These are phyloP conservation scores for Exophiala mesophila DNA, from an alignment of 2,329 filamentous ascomycete species.

Conservation along the genomic window DNA sequence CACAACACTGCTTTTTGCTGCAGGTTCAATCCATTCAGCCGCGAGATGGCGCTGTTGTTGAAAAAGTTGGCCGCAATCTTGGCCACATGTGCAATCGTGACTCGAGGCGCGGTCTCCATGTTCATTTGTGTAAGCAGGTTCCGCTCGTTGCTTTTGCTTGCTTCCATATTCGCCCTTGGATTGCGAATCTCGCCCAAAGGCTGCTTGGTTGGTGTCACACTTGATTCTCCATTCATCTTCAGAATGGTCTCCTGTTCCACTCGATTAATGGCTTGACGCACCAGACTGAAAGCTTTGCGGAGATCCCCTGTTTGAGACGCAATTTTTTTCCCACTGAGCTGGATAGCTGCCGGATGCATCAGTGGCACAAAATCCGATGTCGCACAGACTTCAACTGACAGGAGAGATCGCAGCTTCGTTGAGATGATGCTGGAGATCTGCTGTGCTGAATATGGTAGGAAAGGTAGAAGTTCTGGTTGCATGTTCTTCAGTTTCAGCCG, in stretches of 20 bases:
- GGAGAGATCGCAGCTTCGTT: slow-evolving; percentile 70
- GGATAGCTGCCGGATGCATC: slow-evolving; percentile 87
- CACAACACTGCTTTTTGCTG: slow-evolving; percentile 96
- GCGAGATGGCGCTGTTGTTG: slow-evolving; percentile 78
- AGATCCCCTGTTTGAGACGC: slow-evolving; percentile 90
- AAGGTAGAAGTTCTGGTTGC: slow-evolving; percentile 82
- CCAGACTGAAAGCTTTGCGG: slow-evolving; percentile 92
- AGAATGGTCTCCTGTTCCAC: slow-evolving; percentile 80
- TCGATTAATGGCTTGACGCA: slow-evolving; percentile 80
- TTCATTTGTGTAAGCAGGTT: slow-evolving; percentile 60
- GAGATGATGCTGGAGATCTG: slow-evolving; percentile 88
- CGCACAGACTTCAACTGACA: slow-evolving; percentile 50
- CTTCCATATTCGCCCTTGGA: slow-evolving; percentile 39
- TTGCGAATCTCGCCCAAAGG: slow-evolving; percentile 80
- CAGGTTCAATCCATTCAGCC: slow-evolving; percentile 81
- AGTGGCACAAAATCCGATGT: slow-evolving; percentile 69
- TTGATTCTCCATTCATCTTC: slow-evolving; percentile 51
- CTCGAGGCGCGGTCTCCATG: slow-evolving; percentile 74
- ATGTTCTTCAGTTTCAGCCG: slow-evolving; percentile 88
- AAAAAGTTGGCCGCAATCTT: slow-evolving; percentile 86
- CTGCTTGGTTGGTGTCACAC: slow-evolving; percentile 64
- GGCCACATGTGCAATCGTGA: slow-evolving; percentile 84
- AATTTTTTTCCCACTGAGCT: slow-evolving; percentile 90
- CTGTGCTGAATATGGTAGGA: slow-evolving; percentile 81
- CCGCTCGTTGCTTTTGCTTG: slow-evolving; percentile 34